Conservation (phyloP, 1,139 yeast species). For the Diutina rugosa region DNA sequence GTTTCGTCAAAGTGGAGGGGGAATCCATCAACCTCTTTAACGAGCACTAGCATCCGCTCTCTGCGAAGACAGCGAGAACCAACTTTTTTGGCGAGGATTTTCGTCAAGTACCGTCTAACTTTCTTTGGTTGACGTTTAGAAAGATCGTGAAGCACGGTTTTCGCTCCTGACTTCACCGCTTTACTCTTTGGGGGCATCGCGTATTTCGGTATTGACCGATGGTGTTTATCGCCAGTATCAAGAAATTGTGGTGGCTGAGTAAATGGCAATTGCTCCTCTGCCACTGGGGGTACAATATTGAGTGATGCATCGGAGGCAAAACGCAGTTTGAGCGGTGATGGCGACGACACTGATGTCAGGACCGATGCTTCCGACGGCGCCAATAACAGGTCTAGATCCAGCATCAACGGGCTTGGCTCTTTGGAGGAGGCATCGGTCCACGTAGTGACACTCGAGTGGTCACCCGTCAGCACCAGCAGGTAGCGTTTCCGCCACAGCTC, state of each 20-base stretch:
- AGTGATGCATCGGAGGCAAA: background rate
- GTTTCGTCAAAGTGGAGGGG: slow-evolving; percentile 19
- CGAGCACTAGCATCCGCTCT: slow-evolving; percentile 55
- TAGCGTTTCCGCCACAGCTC: background rate
- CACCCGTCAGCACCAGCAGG: background rate
- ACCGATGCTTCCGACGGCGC: background rate
- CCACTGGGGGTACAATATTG: background rate
- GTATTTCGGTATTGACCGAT: background rate
- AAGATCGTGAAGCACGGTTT: slow-evolving; percentile 13
- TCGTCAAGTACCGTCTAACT: slow-evolving; percentile 10
- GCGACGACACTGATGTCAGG: background rate
- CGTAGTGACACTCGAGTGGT: background rate
- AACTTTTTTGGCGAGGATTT: slow-evolving; percentile 10
- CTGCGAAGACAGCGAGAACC: slow-evolving; percentile 23
- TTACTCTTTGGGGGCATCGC: background rate
- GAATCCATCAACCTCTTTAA: slow-evolving; percentile 18
- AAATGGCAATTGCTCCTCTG: background rate
- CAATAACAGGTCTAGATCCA: background rate
- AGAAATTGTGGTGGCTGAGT: background rate
- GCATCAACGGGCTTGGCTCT: background rate
- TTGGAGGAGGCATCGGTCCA: background rate
- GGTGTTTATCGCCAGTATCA: background rate
- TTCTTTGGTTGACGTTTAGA: slow-evolving; percentile 13
- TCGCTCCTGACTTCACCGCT: slow-evolving; percentile 8
- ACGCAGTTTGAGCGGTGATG: background rate